These are phyloP conservation scores for Fomitopsis betulina DNA, from an alignment of 1,284 basidiomycete genomes.

Conservation along the genomic window DNA sequence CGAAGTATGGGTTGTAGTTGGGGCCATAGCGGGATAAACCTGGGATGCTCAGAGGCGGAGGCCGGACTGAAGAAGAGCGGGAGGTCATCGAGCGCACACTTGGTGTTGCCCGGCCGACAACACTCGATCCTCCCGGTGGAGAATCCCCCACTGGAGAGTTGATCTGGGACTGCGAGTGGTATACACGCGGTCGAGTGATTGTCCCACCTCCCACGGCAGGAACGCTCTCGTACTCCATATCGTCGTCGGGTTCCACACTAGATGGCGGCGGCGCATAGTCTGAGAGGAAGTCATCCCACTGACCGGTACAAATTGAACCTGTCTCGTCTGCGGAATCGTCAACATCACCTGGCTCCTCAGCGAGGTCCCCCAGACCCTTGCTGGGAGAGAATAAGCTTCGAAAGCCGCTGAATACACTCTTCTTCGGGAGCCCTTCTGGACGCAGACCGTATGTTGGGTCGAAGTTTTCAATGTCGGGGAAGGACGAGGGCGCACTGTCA, in stretches of 20 bases:
- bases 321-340: conserved; percentile 41
- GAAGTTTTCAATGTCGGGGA: conserved; percentile 86
- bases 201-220: conserved; percentile 66
- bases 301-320: conserved; percentile 55
- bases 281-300: conserved; percentile 58
- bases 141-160: conserved; percentile 18
- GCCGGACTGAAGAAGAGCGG: neutral
- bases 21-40: conserved; percentile 20
- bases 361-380: conserved; percentile 75
- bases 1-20: conserved; percentile 29
- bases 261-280: conserved; percentile 32
- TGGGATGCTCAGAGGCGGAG: conserved; percentile 6
- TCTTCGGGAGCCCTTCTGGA: conserved; percentile 79
- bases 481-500: conserved; percentile 45
- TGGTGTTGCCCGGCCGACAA: conserved; percentile 11
- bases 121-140: conserved; percentile 6
- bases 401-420: conserved; percentile 69
- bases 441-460: conserved; percentile 98
- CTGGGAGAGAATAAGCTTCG: conserved; percentile 60
- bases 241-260: conserved; percentile 18
- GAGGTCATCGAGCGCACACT: conserved; percentile 10
- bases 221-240: conserved; percentile 34
- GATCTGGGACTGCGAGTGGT: conserved; percentile 49
- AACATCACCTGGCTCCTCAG: conserved; percentile 58
- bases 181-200: conserved; percentile 57